These are phyloP conservation scores for Albophoma yamanashiensis DNA, from an alignment of 2,329 filamentous ascomycete species.

Conservation along the genomic window DNA sequence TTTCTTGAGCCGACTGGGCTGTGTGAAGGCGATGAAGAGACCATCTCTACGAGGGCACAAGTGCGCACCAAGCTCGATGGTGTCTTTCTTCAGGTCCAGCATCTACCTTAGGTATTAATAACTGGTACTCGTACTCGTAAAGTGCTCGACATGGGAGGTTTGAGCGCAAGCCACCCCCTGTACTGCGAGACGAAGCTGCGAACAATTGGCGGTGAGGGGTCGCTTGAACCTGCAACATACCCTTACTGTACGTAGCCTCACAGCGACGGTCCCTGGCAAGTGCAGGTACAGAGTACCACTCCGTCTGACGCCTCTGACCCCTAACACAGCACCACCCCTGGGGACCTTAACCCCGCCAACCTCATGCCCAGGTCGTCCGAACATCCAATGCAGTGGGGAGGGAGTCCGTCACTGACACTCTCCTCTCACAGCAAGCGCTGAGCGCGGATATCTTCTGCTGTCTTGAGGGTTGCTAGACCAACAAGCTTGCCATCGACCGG, in stretches of 20 bases:
- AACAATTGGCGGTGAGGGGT: constrained; percentile 5
- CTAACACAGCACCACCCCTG: neutral
- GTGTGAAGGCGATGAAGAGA: neutral
- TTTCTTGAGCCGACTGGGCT: neutral
- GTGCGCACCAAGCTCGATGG: neutral
- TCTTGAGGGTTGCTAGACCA: constrained; percentile 10
- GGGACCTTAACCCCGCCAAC: constrained; percentile 1
- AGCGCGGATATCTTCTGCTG: constrained; percentile 18
- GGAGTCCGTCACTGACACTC: constrained; percentile 23
- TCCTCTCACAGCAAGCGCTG: constrained; percentile 20
- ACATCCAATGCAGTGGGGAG: constrained; percentile 1
- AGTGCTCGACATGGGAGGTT: neutral
- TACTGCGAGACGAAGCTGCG: neutral
- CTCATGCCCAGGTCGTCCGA: neutral
- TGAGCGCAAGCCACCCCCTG: constrained; percentile 1
- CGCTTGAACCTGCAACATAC: constrained; percentile 1
- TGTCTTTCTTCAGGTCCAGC: too few species aligned
- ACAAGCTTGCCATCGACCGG: constrained; percentile 10
- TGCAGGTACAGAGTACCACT: constrained; percentile 2
- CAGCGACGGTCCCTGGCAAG: too few species aligned
- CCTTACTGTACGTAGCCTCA: too few species aligned
- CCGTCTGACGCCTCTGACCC: neutral
- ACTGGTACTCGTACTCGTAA: too few species aligned
- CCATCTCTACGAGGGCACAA: neutral
- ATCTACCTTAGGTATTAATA: too few species aligned